Percentiles rank a stretch among this genome's conserved stretches.
These are phyloP conservation scores for Arachnopeziza araneosa DNA, from an alignment of 2,329 filamentous ascomycete species.

Conservation along the genomic window DNA sequence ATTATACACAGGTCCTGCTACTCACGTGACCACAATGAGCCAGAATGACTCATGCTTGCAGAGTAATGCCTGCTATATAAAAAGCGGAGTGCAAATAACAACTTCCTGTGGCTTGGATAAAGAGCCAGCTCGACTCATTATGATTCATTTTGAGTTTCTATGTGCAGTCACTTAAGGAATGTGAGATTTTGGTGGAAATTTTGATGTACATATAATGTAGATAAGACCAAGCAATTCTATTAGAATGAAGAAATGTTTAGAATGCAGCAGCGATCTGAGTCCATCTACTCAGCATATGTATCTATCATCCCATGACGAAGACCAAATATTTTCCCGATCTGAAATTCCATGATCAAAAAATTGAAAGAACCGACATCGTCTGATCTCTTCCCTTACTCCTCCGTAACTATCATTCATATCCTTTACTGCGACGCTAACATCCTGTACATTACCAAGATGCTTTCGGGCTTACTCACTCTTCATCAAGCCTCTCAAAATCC, in stretches of 20 bases:
- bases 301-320: background rate
- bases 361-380: slow-evolving; percentile 20
- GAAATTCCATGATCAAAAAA: slow-evolving; percentile 11
- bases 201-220: background rate
- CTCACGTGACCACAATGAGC: slow-evolving; percentile 2
- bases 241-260: background rate
- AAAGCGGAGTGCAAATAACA: background rate
- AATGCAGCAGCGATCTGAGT: background rate
- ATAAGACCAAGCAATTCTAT: background rate
- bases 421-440: background rate
- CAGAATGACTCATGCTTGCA: slow-evolving; percentile 14
- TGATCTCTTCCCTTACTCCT: slow-evolving; percentile 1
- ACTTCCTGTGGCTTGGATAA: background rate
- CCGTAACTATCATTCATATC: background rate
- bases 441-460: background rate
- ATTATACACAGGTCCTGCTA: background rate
- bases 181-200: background rate
- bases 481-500: slow-evolving; percentile 49
- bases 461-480: slow-evolving; percentile 4
- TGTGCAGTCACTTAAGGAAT: background rate
- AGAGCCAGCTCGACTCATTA: slow-evolving; percentile 3
- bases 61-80: slow-evolving; percentile 1
- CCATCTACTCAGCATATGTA: background rate
- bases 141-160: background rate
- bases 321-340: slow-evolving; percentile 22